A percentile compares a stretch with the other conserved stretches of the same genome.
These are phyloP conservation scores for Saprolegnia parasitica DNA, from an alignment of 352 stramenopile genomes.

Conservation along the genomic window DNA sequence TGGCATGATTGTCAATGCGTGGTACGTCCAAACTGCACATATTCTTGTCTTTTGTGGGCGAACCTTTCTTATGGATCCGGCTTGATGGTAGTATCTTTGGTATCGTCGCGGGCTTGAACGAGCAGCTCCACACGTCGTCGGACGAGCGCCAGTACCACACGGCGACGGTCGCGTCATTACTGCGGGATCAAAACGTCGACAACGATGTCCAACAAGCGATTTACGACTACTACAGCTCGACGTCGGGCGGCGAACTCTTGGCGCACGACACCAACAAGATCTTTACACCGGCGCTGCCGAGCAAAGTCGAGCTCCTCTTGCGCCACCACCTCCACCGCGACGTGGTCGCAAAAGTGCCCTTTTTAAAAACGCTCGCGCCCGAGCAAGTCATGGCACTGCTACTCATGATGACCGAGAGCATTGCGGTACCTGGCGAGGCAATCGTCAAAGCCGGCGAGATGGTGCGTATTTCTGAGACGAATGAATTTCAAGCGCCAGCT, in stretches of 20 bases:
- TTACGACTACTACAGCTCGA: background rate
- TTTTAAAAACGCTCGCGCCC: background rate
- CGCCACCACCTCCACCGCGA: background rate
- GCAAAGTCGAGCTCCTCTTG: background rate
- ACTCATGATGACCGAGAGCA: slow-evolving; percentile 1
- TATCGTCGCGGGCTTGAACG: background rate
- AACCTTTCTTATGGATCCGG: too few relatives aligned
- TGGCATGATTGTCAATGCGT: background rate
- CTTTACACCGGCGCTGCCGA: background rate
- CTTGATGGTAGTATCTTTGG: background rate
- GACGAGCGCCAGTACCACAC: background rate
- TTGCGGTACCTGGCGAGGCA: background rate
- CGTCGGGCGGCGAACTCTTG: background rate
- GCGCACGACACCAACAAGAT: background rate
- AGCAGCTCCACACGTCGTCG: background rate
- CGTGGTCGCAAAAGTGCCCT: background rate
- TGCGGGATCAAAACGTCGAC: background rate
- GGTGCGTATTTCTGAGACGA: background rate
- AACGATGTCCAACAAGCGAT: background rate
- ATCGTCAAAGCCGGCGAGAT: background rate
- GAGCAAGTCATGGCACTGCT: background rate
- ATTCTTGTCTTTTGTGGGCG: background rate
- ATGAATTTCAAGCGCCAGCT: background rate
- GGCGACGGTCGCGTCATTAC: background rate
- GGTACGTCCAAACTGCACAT: background rate